Percentiles rank a stretch among this genome's conserved stretches.
Evolutionary conservation across 805 yeast genomes (phyloP).

Genomic region (Isabelozyma heimii): DNA sequence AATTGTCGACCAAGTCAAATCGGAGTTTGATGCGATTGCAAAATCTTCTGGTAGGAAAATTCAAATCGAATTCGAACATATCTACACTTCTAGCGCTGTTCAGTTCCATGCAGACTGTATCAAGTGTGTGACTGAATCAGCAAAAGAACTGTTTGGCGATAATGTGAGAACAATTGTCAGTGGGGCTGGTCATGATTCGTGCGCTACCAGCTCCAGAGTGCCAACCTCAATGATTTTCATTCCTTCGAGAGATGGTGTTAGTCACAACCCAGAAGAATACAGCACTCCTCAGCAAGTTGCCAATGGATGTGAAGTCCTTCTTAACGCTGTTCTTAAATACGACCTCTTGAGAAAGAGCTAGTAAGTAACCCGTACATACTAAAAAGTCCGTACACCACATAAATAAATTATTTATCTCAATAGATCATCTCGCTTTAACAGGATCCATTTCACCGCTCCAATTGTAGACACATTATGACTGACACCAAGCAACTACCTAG

Average conservation of each 20-base stretch:
- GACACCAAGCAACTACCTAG: conserved; percentile 9
- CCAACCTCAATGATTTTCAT: conserved; percentile 77
- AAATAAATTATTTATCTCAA: not conserved
- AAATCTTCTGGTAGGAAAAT: conserved; percentile 25
- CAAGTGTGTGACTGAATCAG: conserved; percentile 50
- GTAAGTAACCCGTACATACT: not conserved
- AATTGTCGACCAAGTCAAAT: conserved; percentile 38
- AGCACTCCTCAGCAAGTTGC: conserved; percentile 63
- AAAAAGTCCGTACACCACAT: not conserved
- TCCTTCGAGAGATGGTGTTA: conserved; percentile 64
- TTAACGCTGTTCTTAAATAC: conserved; percentile 42
- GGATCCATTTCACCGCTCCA: not conserved
- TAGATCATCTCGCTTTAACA: not conserved
- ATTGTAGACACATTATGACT: not conserved
- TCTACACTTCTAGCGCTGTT: conserved; percentile 55
- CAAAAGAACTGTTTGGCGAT: conserved; percentile 47
- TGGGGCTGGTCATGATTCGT: conserved; percentile 78
- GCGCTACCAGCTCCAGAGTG: conserved; percentile 50
- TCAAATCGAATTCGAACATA: conserved; percentile 38
- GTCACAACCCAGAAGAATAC: conserved; percentile 67
- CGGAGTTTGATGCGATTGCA: conserved; percentile 34
- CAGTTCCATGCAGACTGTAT: conserved; percentile 53
- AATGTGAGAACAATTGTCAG: conserved; percentile 48
- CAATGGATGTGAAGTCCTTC: conserved; percentile 54
- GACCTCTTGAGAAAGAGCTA: conserved; percentile 11